Evolutionary conservation across 1,284 basidiomycete species (phyloP), one percentile per base, ranked within the genome.

Genomic region (Phaffia rhodozyma): DNA sequence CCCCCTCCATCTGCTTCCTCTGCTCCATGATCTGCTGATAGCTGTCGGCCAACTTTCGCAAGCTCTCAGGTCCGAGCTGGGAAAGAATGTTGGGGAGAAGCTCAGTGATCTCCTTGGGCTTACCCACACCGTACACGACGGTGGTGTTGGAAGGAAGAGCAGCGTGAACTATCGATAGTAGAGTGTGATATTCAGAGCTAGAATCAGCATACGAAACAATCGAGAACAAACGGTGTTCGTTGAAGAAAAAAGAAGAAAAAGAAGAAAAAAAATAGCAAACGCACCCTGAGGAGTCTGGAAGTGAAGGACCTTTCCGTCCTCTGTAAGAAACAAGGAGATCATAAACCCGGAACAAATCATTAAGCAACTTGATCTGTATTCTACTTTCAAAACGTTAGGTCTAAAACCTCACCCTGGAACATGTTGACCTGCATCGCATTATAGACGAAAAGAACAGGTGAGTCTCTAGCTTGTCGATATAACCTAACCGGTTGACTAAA

Each of bases 81-180:
- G 93, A 94, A 68, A 99, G 84, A 79, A 99, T 97, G 66, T 91
- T 91, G 68, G 96, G 96, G 59, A 99, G 92, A 74, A 99, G 90
- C 78, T 98, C 94, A 64, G 96, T 97, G 74, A 99, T 86, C 79
- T 99, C 96, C 81, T 97, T 97, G 77, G 91, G 86, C 75, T 92
- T 89, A 60, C 91, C 94, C 58, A 85, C 79, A 69, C 96, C 96
- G 79, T 97, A 97, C 76, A 99, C 85, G 67, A 93, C 93, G 77
- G 93, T 90, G 43, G 93, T 97, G 84, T 98, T 98, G 75, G 91
- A 86, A 66, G 85, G 76, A 64, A 89, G 82, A 62, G 92, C 89
- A 72, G 90, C 92, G 78, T 99, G 93, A 69, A 98, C 96, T 94
- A 77, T 66, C 68, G 21, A 47, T 50, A 50, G 56, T 29, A 29